A percentile compares a stretch with the other conserved stretches of the same genome.
Conservation (phyloP, 805 yeast species). For the Candida caryicola region DNA sequence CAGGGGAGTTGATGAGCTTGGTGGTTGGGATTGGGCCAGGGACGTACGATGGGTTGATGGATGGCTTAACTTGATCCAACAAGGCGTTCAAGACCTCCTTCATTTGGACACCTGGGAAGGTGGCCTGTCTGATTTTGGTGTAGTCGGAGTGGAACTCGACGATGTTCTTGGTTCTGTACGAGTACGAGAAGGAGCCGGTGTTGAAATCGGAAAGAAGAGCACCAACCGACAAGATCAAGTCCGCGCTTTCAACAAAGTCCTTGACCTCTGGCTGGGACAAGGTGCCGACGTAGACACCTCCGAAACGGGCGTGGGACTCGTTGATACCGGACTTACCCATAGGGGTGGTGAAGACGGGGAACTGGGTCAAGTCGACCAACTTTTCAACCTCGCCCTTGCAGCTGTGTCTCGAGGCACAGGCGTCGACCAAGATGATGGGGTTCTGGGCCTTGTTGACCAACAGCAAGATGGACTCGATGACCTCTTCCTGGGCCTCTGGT, state of each 20-base stretch:
- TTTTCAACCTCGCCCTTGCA: conserved; percentile 23
- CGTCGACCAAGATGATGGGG: conserved; percentile 31
- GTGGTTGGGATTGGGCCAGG: conserved; percentile 19
- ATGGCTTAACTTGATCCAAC: conserved; percentile 15
- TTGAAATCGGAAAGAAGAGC: conserved; percentile 30
- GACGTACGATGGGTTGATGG: conserved; percentile 14
- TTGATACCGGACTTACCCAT: conserved; percentile 29
- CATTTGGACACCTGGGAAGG: conserved; percentile 31
- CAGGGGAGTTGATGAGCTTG: conserved; percentile 13
- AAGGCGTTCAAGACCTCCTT: conserved; percentile 24
- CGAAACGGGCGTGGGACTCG: conserved; percentile 26
- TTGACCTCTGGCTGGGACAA: conserved; percentile 26
- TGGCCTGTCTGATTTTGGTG: conserved; percentile 29
- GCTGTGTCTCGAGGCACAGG: conserved; percentile 29
- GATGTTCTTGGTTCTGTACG: conserved; percentile 28
- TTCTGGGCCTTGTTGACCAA: conserved; percentile 22
- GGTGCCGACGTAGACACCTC: conserved; percentile 30
- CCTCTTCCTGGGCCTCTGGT: conserved; percentile 32
- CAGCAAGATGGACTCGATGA: conserved; percentile 21
- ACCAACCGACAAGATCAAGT: conserved; percentile 28
- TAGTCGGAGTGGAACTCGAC: conserved; percentile 35
- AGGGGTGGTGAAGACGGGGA: conserved; percentile 29
- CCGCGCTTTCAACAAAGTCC: conserved; percentile 26
- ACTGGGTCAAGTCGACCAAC: conserved; percentile 24
- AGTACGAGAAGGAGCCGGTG: conserved; percentile 32